A percentile compares a stretch with the other conserved stretches of the same genome.
Evolutionary conservation across 257 asterid genomes (phyloP).

Genomic region (Fraxinus quadrangulata): DNA sequence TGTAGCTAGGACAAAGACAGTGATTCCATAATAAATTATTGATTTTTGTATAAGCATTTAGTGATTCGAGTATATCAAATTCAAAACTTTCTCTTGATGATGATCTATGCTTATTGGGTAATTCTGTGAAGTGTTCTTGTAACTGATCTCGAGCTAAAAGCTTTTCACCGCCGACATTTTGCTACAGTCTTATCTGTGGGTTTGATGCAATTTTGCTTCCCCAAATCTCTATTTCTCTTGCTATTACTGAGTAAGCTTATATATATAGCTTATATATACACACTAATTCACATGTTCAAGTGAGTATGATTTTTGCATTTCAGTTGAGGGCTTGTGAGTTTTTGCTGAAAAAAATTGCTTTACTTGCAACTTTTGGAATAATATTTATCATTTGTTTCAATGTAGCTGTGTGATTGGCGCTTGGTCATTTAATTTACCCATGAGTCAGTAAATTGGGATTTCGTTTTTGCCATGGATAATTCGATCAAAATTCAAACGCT

Average conservation of each 20-base stretch:
- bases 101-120: background rate
- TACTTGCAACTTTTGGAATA: slow-evolving; percentile 12
- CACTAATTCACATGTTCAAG: background rate
- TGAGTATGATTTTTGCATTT: background rate
- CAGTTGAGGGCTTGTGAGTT: slow-evolving; percentile 1
- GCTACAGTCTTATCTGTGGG: background rate
- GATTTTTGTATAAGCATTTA: too few relatives aligned
- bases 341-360: slow-evolving; percentile 17
- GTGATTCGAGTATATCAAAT: too few relatives aligned
- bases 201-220: slow-evolving; percentile 1
- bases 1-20: too few relatives aligned
- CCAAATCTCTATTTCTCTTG: slow-evolving; percentile 13
- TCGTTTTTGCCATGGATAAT: slow-evolving; percentile 41
- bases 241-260: slow-evolving; percentile 33
- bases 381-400: background rate
- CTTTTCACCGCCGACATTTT: slow-evolving; percentile 21
- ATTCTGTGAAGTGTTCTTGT: background rate
- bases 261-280: background rate
- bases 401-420: slow-evolving; percentile 25
- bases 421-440: slow-evolving; percentile 3
- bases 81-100: too few relatives aligned
- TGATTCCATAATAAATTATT: too few relatives aligned
- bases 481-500: slow-evolving; percentile 38
- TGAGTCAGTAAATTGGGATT: slow-evolving; percentile 8
- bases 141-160: slow-evolving; percentile 5